Evolutionary conservation across 2,329 filamentous ascomycete genomes (phyloP).

Genomic region (Phialemonium atrogriseum): DNA sequence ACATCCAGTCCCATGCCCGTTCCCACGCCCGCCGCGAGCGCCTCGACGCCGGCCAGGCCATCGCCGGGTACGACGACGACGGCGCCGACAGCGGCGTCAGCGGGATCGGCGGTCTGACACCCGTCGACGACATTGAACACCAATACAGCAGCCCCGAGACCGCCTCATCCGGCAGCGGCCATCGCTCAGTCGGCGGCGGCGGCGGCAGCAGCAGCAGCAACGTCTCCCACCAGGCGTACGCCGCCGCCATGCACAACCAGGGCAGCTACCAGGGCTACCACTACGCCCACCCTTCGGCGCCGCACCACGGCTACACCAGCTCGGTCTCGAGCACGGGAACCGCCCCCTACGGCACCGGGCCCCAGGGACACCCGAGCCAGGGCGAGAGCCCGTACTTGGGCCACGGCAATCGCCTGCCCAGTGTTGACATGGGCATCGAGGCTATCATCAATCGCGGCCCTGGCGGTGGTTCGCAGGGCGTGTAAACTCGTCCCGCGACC

Average conservation of each 20-base stretch:
- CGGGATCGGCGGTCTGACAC: conserved; percentile 49
- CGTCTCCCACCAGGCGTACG: conserved; percentile 18
- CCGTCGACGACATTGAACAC: conserved; percentile 46
- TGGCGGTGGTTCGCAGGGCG: conserved; percentile 15
- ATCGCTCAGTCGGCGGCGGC: not conserved
- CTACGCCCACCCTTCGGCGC: conserved; percentile 11
- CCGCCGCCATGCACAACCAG: conserved; percentile 16
- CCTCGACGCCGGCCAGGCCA: conserved; percentile 36
- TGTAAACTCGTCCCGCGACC: conserved; percentile 4
- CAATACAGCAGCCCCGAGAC: conserved; percentile 48
- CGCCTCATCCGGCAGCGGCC: conserved; percentile 26
- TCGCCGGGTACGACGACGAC: conserved; percentile 56
- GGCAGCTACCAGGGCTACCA: conserved; percentile 11
- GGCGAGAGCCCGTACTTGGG: conserved; percentile 39
- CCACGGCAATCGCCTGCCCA: conserved; percentile 39
- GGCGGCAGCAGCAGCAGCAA: conserved; percentile 17
- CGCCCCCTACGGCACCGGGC: conserved; percentile 22
- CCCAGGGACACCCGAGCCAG: conserved; percentile 20
- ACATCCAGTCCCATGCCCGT: conserved; percentile 62
- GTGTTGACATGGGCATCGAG: conserved; percentile 54
- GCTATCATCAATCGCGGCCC: conserved; percentile 47
- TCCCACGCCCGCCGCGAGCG: conserved; percentile 58
- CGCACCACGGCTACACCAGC: conserved; percentile 40
- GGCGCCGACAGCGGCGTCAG: conserved; percentile 59
- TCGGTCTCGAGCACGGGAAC: conserved; percentile 41